These are phyloP conservation scores for Pigoraptor vietnamica DNA, from an alignment of 78 protist genomes.

Conservation along the genomic window DNA sequence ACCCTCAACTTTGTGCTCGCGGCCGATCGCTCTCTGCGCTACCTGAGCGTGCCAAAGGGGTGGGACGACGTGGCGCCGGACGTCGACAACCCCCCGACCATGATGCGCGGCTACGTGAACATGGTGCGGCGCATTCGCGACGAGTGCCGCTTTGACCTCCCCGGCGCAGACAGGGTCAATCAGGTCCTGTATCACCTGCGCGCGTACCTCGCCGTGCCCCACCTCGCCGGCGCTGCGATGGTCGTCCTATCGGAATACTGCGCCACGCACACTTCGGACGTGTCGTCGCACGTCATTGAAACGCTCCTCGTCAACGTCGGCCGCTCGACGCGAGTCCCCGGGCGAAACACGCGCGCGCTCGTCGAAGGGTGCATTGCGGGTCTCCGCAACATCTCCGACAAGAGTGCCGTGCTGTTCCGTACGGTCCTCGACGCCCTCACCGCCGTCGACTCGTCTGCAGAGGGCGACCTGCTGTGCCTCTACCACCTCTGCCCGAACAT, in stretches of 20 bases:
- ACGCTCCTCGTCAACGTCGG: not conserved
- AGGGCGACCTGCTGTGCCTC: not conserved
- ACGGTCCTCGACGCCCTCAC: not conserved
- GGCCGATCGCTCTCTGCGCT: not conserved
- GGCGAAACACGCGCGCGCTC: not conserved
- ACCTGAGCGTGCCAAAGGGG: not conserved
- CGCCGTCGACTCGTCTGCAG: not conserved
- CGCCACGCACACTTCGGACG: not conserved
- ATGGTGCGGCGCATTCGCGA: not conserved
- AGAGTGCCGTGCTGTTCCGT: not conserved
- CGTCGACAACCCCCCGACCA: not conserved
- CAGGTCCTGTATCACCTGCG: not conserved
- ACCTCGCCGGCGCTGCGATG: not conserved
- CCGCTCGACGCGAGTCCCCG: not conserved
- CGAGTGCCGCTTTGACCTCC: not conserved
- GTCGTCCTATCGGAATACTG: not conserved
- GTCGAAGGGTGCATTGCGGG: not conserved
- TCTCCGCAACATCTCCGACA: not conserved
- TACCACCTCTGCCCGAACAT: not conserved
- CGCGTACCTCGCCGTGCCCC: not conserved
- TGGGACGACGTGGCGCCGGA: not conserved
- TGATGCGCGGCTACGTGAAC: not conserved
- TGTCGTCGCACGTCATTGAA: not conserved
- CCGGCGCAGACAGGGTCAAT: not conserved
- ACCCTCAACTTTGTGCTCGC: not conserved